Evolutionary conservation across 2,329 filamentous ascomycete genomes (phyloP).

Genomic region (Aspergillus ibericus): DNA sequence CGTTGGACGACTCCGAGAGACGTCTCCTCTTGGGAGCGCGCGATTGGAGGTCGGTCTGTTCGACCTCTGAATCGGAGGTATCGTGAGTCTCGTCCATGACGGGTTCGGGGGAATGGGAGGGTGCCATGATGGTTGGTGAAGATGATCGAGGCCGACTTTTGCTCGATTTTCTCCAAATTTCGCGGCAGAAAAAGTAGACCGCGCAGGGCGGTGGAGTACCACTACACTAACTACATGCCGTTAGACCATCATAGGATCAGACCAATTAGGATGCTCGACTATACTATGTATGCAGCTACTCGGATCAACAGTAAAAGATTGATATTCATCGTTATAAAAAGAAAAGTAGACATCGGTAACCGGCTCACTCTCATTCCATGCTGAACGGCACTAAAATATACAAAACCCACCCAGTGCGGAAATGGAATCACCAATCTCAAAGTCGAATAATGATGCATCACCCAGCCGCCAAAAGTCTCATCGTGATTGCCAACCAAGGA

Average conservation of each 20-base stretch:
- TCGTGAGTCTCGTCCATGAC: slow-evolving; percentile 22
- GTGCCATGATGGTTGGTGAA: slow-evolving; percentile 30
- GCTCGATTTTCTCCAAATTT: slow-evolving; percentile 30
- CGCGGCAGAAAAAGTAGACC: slow-evolving; percentile 36
- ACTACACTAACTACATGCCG: background rate
- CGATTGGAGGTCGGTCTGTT: slow-evolving; percentile 24
- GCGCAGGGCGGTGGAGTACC: slow-evolving; percentile 24
- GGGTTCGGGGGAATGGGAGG: slow-evolving; percentile 23
- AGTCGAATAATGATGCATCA: background rate
- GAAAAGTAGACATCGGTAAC: background rate
- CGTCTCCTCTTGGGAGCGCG: slow-evolving; percentile 42
- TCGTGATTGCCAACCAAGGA: background rate
- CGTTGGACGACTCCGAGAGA: slow-evolving; percentile 38
- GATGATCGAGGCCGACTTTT: slow-evolving; percentile 7
- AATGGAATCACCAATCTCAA: background rate
- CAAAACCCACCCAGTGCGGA: slow-evolving; percentile 2
- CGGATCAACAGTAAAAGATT: background rate
- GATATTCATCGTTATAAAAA: background rate
- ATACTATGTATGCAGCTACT: no score
- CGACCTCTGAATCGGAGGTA: slow-evolving; percentile 17
- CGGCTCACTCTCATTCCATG: background rate
- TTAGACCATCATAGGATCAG: background rate
- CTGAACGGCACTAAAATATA: slow-evolving; percentile 2
- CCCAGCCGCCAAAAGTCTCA: background rate
- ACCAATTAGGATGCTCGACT: background rate